Conservation (phyloP, 192 early-diverging fungal genomes). For the Lobulomyces angularis region DNA sequence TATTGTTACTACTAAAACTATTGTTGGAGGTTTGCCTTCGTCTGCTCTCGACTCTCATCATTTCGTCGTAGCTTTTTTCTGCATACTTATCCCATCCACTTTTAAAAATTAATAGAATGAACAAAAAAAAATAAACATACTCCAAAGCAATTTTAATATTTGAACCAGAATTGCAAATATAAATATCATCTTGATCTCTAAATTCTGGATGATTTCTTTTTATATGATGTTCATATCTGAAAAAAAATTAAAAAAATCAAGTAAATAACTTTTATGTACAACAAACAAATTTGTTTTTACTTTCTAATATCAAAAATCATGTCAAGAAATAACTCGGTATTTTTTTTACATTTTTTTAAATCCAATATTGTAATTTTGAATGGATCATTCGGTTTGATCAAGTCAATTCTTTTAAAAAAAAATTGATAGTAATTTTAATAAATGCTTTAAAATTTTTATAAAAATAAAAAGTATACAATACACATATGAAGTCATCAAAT, state of each 20-base stretch:
- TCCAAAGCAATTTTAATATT: too few species aligned
- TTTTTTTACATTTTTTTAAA: conserved; percentile 23
- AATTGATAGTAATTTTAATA: conserved; percentile 3
- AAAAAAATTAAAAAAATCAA: too few species aligned
- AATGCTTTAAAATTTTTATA: neutral
- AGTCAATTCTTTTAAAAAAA: conserved; percentile 21
- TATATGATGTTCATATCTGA: conserved; percentile 33
- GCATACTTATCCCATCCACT: conserved; percentile 56
- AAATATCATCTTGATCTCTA: conserved; percentile 41
- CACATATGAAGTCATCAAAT: conserved; percentile 42
- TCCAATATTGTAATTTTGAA: conserved; percentile 28
- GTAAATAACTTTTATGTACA: too few species aligned
- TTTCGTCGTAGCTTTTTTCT: conserved; percentile 36
- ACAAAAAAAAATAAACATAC: neutral
- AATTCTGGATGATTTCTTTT: conserved; percentile 41
- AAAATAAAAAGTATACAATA: conserved; percentile 19
- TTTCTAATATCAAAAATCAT: conserved; percentile 47
- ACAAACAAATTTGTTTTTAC: too few species aligned
- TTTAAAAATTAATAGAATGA: neutral
- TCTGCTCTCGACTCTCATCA: too few species aligned
- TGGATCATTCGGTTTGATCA: conserved; percentile 28
- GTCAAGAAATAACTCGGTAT: conserved; percentile 38
- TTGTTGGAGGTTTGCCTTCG: too few species aligned
- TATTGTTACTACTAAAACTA: too few species aligned
- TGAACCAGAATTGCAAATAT: conserved; percentile 16